Percentiles rank a stretch among this genome's conserved stretches.
Evolutionary conservation across 192 early-diverging fungal species (phyloP).

Genomic region (Radiomyces spectabilis): DNA sequence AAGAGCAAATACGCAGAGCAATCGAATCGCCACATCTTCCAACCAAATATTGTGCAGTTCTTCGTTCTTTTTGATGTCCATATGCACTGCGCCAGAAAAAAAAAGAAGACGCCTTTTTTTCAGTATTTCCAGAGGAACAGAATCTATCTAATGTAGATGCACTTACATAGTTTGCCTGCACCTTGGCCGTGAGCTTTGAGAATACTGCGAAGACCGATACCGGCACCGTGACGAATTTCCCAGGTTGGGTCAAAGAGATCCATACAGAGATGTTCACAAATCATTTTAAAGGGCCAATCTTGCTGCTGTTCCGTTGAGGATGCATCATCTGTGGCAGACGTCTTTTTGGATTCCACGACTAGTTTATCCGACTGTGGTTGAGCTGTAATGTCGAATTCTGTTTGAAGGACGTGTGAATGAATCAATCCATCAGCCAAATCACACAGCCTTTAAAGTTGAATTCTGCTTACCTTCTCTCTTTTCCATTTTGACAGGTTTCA

Average conservation of each 20-base stretch:
- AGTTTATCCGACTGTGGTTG: slow-evolving; percentile 55
- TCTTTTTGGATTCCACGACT: slow-evolving; percentile 63
- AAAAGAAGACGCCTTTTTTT: slow-evolving; percentile 6
- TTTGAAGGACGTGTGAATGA: not conserved
- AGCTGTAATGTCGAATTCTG: slow-evolving; percentile 45
- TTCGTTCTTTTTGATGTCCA: too few species aligned
- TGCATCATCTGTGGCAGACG: slow-evolving; percentile 8
- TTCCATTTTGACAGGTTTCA: slow-evolving; percentile 27
- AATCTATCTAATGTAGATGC: not conserved
- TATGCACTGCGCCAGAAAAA: not conserved
- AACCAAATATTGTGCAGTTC: slow-evolving; percentile 68
- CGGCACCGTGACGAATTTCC: slow-evolving; percentile 95
- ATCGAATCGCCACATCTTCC: slow-evolving; percentile 80
- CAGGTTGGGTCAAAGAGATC: slow-evolving; percentile 66
- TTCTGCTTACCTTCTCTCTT: slow-evolving; percentile 9
- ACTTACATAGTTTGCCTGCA: slow-evolving; percentile 60
- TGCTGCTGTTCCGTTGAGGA: slow-evolving; percentile 24
- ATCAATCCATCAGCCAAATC: not conserved
- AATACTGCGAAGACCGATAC: slow-evolving; percentile 85
- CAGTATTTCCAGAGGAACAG: not conserved
- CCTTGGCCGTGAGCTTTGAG: slow-evolving; percentile 81
- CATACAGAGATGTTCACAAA: slow-evolving; percentile 50
- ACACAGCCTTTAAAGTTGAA: not conserved
- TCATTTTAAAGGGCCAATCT: slow-evolving; percentile 50
- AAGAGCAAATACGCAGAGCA: slow-evolving; percentile 90